phyloP scores from a whole-genome alignment of 345 rosid species.

The Cardiospermum halicacabum region DNA sequence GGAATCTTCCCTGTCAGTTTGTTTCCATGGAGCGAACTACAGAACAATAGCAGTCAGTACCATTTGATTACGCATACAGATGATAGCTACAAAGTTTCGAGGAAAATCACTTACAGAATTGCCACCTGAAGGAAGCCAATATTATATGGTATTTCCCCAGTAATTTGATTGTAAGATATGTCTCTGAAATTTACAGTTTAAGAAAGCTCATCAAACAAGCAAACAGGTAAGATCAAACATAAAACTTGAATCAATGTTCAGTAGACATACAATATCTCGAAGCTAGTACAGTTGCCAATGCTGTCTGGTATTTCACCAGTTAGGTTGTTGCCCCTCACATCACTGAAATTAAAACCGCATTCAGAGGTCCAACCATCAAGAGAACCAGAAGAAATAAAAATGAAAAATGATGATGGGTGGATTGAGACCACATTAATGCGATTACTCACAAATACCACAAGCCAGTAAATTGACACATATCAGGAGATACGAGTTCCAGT shows the following conservation, averaged over 20 bases:
- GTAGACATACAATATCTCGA: constrained; percentile 71
- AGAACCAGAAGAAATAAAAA: neutral
- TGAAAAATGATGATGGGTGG: too few relatives aligned
- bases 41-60: neutral
- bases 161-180: constrained; percentile 75
- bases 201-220: neutral
- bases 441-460: constrained; percentile 93
- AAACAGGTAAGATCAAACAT: too few relatives aligned
- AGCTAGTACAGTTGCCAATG: constrained; percentile 98
- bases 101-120: constrained; percentile 56
- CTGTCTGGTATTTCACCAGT: constrained; percentile 74
- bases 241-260: neutral
- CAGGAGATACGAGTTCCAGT: constrained; percentile 76
- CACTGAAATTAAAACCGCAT: constrained; percentile 41
- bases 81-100: neutral
- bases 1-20: constrained; percentile 74
- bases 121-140: constrained; percentile 98
- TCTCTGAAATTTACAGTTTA: constrained; percentile 40
- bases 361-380: too few relatives aligned
- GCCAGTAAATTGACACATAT: constrained; percentile 91
- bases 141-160: constrained; percentile 89
- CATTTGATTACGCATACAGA: too few relatives aligned
- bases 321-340: constrained; percentile 87
- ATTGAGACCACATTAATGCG: neutral
- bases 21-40: constrained; percentile 92